Conservation (phyloP, 148 eudicot genomes). For the Rhododendron kiyosumense region DNA sequence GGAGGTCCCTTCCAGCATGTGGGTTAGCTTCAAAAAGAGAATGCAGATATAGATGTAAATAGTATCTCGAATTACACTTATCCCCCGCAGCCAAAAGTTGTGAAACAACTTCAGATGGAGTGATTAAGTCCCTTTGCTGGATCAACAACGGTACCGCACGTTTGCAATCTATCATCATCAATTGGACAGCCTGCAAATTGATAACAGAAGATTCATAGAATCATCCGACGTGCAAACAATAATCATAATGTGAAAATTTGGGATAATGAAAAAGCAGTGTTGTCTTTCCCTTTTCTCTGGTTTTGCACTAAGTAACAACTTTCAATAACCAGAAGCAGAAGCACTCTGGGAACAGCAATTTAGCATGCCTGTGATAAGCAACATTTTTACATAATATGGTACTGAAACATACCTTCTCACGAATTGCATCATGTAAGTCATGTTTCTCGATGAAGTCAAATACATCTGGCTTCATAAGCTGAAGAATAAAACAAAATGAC, state of each 20-base stretch:
- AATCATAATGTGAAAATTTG: background rate
- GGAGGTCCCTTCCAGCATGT: slow-evolving; percentile 86
- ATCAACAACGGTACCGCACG: slow-evolving; percentile 64
- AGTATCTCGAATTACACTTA: slow-evolving; percentile 64
- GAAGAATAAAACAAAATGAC: slow-evolving; percentile 20
- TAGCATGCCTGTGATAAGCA: background rate
- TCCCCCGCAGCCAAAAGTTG: slow-evolving; percentile 64
- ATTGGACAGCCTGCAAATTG: slow-evolving; percentile 69
- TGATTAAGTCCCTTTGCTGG: slow-evolving; percentile 66
- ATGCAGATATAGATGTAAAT: slow-evolving; percentile 70
- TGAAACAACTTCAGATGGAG: slow-evolving; percentile 83
- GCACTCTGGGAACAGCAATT: background rate
- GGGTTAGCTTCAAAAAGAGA: slow-evolving; percentile 76
- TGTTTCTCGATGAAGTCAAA: slow-evolving; percentile 95
- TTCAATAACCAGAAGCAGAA: background rate
- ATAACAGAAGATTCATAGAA: background rate
- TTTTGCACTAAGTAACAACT: background rate
- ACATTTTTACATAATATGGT: background rate
- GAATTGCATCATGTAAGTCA: slow-evolving; percentile 70
- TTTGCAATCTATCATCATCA: slow-evolving; percentile 84
- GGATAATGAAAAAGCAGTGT: background rate
- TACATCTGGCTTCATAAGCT: slow-evolving; percentile 86
- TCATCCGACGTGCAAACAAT: background rate
- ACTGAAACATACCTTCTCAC: slow-evolving; percentile 68
- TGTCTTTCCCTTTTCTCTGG: background rate